Percentiles rank a stretch among this genome's conserved stretches.
phyloP scores from a whole-genome alignment of 148 eudicot genomes.

The Rhododendron molle region DNA sequence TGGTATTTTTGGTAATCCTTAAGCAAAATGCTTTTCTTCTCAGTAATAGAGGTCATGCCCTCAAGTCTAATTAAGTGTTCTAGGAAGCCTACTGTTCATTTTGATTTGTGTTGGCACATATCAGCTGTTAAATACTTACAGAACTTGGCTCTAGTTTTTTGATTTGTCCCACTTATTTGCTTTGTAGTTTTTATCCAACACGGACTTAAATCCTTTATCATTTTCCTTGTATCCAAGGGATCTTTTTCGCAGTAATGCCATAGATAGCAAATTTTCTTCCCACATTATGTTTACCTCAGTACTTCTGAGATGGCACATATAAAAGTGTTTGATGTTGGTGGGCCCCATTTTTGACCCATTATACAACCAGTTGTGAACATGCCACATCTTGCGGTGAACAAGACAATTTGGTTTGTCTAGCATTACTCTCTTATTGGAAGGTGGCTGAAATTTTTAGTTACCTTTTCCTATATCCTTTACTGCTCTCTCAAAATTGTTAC shows the following conservation, averaged over 20 bases:
- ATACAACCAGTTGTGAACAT: neutral
- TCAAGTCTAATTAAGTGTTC: neutral
- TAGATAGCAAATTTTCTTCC: neutral
- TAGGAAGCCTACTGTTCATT: neutral
- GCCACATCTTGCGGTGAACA: neutral
- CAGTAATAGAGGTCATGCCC: neutral
- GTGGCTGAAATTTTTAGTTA: neutral
- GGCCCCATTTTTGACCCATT: neutral
- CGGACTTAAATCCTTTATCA: neutral
- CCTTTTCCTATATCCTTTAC: conserved; percentile 4
- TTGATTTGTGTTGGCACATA: neutral
- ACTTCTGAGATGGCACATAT: neutral
- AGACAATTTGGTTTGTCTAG: neutral
- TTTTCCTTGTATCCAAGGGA: neutral
- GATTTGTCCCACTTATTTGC: neutral
- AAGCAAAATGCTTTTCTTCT: neutral
- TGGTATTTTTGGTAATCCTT: neutral
- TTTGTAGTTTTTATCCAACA: neutral
- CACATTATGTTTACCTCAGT: neutral
- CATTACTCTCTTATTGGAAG: neutral
- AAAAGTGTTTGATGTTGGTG: neutral
- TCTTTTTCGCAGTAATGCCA: neutral
- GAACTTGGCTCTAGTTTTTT: neutral
- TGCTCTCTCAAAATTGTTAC: neutral
- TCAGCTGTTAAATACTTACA: neutral